Evolutionary conservation across 164 flowering plant species (phyloP).

Genomic region (Santalum album): DNA sequence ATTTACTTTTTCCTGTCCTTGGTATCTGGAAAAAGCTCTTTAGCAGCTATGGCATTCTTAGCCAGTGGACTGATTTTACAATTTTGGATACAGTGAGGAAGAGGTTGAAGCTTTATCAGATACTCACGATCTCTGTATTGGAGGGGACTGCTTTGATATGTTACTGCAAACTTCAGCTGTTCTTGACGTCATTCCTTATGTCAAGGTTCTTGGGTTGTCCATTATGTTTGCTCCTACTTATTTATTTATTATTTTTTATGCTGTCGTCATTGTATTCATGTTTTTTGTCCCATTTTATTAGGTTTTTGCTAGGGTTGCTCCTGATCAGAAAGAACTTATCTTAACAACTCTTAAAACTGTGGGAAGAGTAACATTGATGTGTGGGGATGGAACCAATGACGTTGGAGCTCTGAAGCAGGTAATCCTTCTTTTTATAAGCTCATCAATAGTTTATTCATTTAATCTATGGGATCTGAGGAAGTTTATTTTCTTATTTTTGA

Average conservation of each 20-base stretch:
- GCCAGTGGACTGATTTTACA: too few relatives aligned
- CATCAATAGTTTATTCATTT: too few relatives aligned
- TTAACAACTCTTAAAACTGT: constrained; percentile 84
- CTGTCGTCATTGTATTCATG: constrained; percentile 3
- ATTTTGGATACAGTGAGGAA: constrained; percentile 34
- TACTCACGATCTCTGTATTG: constrained; percentile 79
- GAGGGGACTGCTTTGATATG: constrained; percentile 93
- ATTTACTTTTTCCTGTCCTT: too few relatives aligned
- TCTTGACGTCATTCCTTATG: constrained; percentile 73
- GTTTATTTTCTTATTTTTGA: too few relatives aligned
- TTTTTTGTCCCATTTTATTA: constrained; percentile 14
- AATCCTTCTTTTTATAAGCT: background rate
- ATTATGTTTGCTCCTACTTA: too few relatives aligned
- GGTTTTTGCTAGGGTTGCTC: constrained; percentile 99
- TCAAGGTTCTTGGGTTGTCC: constrained; percentile 44
- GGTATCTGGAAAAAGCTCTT: too few relatives aligned
- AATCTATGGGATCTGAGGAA: too few relatives aligned
- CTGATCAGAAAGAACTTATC: constrained; percentile 93
- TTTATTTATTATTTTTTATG: constrained; percentile 1
- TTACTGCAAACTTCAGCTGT: constrained; percentile 61
- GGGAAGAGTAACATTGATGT: constrained; percentile 91
- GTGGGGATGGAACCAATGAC: constrained; percentile 99
- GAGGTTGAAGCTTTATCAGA: constrained; percentile 70
- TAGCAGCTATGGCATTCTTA: too few relatives aligned
- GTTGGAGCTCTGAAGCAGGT: constrained; percentile 99